A percentile compares a stretch with the other conserved stretches of the same genome.
Conservation (phyloP, 352 stramenopile genomes). For the Phytophthora idaei region DNA sequence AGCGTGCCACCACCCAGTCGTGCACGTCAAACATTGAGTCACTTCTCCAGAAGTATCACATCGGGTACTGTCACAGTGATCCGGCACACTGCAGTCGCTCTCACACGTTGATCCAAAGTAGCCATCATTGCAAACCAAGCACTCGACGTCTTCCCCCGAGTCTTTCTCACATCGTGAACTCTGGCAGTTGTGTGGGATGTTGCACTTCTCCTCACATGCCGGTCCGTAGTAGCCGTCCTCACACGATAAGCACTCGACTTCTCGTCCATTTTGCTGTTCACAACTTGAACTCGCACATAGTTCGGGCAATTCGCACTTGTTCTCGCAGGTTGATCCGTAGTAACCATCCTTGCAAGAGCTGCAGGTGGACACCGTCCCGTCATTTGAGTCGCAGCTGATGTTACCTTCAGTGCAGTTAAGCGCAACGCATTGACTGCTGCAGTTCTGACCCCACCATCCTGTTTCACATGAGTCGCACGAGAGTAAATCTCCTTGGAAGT, state of each 20-base stretch:
- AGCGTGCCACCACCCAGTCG: neutral
- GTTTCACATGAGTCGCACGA: neutral
- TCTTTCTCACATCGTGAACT: neutral
- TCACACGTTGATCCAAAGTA: neutral
- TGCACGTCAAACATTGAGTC: neutral
- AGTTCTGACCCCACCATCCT: neutral
- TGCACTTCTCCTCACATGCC: neutral
- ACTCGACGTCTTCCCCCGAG: neutral
- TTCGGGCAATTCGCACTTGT: neutral
- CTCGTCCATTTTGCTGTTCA: neutral
- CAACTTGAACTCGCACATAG: neutral
- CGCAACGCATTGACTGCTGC: neutral
- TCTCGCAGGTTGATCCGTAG: conserved; percentile 6
- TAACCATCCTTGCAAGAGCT: conserved; percentile 9
- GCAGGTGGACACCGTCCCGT: neutral
- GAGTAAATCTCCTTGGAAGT: neutral
- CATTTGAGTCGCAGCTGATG: neutral
- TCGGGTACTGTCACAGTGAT: neutral
- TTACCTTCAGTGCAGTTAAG: neutral
- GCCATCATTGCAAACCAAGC: neutral
- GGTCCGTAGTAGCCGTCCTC: neutral
- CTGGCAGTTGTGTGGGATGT: neutral
- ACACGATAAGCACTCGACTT: neutral
- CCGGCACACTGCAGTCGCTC: neutral
- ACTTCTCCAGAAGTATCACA: neutral